Base-by-base conservation (phyloP, 805 yeast genomes). In the Starmerella powellii region DNA sequence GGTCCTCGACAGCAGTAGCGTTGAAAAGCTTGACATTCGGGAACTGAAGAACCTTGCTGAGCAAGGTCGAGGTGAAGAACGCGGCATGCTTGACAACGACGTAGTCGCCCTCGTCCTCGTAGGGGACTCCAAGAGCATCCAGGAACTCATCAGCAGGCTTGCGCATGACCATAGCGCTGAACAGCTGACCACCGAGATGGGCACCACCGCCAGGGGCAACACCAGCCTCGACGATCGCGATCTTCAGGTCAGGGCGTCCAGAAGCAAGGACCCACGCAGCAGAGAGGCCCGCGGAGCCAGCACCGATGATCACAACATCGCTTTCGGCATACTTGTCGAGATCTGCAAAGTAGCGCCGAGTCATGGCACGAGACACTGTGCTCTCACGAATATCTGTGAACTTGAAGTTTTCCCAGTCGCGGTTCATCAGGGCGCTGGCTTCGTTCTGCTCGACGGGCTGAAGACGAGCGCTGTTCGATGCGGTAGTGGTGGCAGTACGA, bases 181-280 rank as follows among this genome's bases (percentile, higher is more conserved):
- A 78, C 48, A 80, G 64, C 59, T 77, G 84, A 11, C 86, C 88
- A 42, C 84, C 84, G 36, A 80, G 65, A 78, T 81, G 78, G 45
- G 80, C 75, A 23, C 88, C 88, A 48, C 87, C 88, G 44, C 87
- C 87, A 42, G 81, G 80, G 27, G 81, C 70, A n/a, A 79, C 83
- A 48, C 72, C 70, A 28, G 83, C 78, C 63, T 80, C 88, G 44
- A 80, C 70, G 49, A 78, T 74, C 47, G 84, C 83, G 49, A 80
- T 73, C 59, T 76, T 79, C 53, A 80, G 65, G 50, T 80, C 85
- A 13, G 88, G 87, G 59, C 87, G 72, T 56, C 78, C 73, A 58
- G 71, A 76, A 38, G 81, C 85, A 52, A 80, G 66, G 30, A 71
- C 73, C 57, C 74, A 80, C n/a, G 86, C 87, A 23, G 85, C 81